Base-by-base conservation (phyloP, 805 yeast genomes). In the Cyberlindnera suaveolens region DNA sequence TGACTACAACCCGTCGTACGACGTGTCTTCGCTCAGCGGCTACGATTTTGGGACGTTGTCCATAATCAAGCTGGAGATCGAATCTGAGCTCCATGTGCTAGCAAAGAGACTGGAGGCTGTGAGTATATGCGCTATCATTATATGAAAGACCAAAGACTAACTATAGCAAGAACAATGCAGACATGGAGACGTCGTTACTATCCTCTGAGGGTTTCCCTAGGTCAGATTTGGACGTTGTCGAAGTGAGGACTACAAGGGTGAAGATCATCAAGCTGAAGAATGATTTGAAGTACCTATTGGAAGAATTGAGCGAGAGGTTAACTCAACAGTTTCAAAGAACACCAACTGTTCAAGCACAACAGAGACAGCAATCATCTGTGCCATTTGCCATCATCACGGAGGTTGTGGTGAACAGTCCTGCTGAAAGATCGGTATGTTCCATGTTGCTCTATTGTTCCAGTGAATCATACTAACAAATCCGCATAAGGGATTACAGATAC, bases 181-280 rank as follows among this genome's bases (percentile, higher is more conserved):
- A 75, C 50, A 80, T 87, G 86, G 61, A 72, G 19, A 80, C 90
- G 1, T 69, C 79, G 0, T 62, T 91, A 45, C 63, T 85, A 2
- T 77, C 83, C 0, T 45, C 54, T 0, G 96, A 91, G 56, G 96
- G 97, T 17, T 91, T 77, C 54, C 99, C 99, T 1, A 66, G 97
- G 35, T 61, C 69, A 15, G 97, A 91, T 56, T 72, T 91, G 23
- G 95, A 91, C 54, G 84, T 91, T 5, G 77, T 88, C 3, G 74
- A 74, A 40, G 69, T 88, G 11, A 66, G 96, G 41, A 60, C 74
- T 9, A 57, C 80, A 1, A 66, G 96, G 45, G 74, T 79, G 9
- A 75, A 74, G 54, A 77, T 90, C 29, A 78, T 84, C 31, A 68
- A 84, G 41, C 66, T 84, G 33, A 69, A 82, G 45, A 90, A 88